Conservation (phyloP, 1,139 yeast genomes). For the Hemisphaericaspora subhashii region DNA sequence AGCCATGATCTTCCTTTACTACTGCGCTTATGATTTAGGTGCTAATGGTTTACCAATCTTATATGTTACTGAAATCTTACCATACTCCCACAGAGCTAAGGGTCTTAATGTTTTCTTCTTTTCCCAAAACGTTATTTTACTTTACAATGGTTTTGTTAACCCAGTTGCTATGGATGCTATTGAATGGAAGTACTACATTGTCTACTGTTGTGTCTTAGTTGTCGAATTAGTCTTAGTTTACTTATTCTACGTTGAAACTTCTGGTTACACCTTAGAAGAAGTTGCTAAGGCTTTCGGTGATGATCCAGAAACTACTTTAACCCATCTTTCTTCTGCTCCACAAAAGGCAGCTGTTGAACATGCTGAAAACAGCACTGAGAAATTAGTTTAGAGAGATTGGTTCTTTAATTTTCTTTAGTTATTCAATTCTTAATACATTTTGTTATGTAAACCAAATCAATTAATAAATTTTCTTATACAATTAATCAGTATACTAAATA, state of each 20-base stretch:
- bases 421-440: slow-evolving; percentile 6
- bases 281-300: slow-evolving; percentile 51
- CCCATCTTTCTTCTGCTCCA: slow-evolving; percentile 9
- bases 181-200: slow-evolving; percentile 61
- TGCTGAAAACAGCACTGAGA: slow-evolving; percentile 7
- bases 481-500: no score
- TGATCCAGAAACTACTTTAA: slow-evolving; percentile 17
- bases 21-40: slow-evolving; percentile 37
- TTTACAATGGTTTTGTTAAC: slow-evolving; percentile 47
- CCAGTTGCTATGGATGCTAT: slow-evolving; percentile 62
- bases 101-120: slow-evolving; percentile 37
- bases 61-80: slow-evolving; percentile 44
- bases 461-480: neutral
- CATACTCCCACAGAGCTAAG: slow-evolving; percentile 46
- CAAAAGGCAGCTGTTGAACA: slow-evolving; percentile 7
- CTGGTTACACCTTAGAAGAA: no score
- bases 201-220: slow-evolving; percentile 42
- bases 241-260: slow-evolving; percentile 50
- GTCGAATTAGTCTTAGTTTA: slow-evolving; percentile 38
- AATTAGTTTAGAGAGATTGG: slow-evolving; percentile 5
- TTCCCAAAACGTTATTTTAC: slow-evolving; percentile 23
- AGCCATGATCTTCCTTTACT: slow-evolving; percentile 46
- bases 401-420: neutral
- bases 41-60: slow-evolving; percentile 41
- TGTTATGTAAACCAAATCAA: neutral